Evolutionary conservation across 345 rosid species (phyloP).

Genomic region (Cardamine chenopodiifolia): DNA sequence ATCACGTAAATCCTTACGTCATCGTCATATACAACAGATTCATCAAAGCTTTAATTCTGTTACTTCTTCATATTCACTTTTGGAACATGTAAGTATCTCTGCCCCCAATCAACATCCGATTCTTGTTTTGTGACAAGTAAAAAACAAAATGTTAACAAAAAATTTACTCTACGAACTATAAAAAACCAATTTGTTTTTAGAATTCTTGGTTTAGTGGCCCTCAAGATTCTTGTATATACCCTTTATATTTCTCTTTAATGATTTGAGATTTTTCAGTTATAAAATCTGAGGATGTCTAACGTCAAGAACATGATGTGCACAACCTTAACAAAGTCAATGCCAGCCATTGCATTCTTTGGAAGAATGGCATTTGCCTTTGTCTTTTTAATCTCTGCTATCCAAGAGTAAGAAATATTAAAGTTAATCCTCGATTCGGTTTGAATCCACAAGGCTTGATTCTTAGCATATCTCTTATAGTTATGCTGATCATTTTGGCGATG

Average conservation of each 20-base stretch:
- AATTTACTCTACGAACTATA: too few species aligned
- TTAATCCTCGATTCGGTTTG: background rate
- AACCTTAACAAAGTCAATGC: slow-evolving; percentile 38
- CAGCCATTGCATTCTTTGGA: slow-evolving; percentile 41
- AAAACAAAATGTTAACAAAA: background rate
- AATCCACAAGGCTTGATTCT: background rate
- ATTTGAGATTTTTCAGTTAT: background rate
- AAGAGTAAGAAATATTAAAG: slow-evolving; percentile 33
- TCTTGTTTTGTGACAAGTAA: background rate
- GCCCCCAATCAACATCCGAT: background rate
- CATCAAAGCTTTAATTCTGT: slow-evolving; percentile 1
- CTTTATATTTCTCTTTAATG: background rate
- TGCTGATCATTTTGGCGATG: slow-evolving; percentile 43
- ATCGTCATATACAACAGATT: slow-evolving; percentile 8
- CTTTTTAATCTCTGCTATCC: slow-evolving; percentile 40
- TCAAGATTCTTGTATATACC: slow-evolving; percentile 14
- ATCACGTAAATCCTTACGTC: background rate
- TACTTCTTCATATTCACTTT: background rate
- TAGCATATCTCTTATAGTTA: background rate
- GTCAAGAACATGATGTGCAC: slow-evolving; percentile 27
- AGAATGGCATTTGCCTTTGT: slow-evolving; percentile 40
- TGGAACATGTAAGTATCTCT: slow-evolving; percentile 33
- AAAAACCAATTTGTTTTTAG: background rate
- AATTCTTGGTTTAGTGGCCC: background rate
- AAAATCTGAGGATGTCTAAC: slow-evolving; percentile 5